phyloP scores from a whole-genome alignment of 2,329 filamentous ascomycete species.

The Sporothrix sp. region DNA sequence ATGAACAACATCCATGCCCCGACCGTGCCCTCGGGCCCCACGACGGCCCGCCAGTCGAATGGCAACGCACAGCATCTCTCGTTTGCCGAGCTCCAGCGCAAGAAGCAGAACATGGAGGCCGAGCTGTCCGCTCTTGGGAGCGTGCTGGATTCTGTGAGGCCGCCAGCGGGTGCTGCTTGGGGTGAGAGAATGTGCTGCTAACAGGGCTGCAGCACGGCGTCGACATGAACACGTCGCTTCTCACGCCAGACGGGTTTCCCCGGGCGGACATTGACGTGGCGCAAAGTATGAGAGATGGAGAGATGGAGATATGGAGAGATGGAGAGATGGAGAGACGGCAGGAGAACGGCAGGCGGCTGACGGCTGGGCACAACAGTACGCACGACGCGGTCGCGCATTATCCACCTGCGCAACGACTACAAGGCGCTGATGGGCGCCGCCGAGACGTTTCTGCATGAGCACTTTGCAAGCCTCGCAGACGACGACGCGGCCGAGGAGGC shows the following conservation, averaged over 20 bases:
- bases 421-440: conserved; percentile 77
- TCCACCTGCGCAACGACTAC: conserved; percentile 84
- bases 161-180: conserved; percentile 6
- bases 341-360: too few relatives aligned
- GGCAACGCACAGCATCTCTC: conserved; percentile 56
- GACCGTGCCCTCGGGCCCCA: conserved; percentile 63
- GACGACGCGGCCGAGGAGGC: conserved; percentile 25
- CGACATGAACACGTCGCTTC: conserved; percentile 79
- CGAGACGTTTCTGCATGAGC: conserved; percentile 77
- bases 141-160: conserved; percentile 74
- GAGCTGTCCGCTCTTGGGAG: conserved; percentile 77
- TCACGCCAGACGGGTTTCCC: conserved; percentile 85
- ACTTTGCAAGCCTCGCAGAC: conserved; percentile 65
- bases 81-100: conserved; percentile 68
- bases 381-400: conserved; percentile 84
- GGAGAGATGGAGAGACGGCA: too few relatives aligned
- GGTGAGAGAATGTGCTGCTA: conserved; percentile 29
- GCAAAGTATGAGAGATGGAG: conserved; percentile 76
- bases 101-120: conserved; percentile 76
- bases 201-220: conserved; percentile 94
- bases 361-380: conserved; percentile 53
- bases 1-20: conserved; percentile 51
- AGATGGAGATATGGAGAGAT: too few relatives aligned
- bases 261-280: conserved; percentile 89
- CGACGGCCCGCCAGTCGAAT: conserved; percentile 49